Conservation (phyloP, 306 rosid species). For the Citrullus mucosospermus region DNA sequence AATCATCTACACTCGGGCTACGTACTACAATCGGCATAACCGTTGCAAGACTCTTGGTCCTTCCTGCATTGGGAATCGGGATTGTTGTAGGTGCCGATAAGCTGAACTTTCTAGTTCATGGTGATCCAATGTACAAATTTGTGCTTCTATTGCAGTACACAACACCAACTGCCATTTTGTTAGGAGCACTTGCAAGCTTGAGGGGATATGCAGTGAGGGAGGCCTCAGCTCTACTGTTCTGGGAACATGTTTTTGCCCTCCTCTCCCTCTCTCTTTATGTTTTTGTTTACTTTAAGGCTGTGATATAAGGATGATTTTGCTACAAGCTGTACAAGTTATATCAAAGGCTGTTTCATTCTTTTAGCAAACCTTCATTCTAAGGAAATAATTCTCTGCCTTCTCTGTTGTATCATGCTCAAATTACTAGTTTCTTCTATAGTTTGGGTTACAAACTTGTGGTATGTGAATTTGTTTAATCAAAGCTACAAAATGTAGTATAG, state of each 20-base stretch:
- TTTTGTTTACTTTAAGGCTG: constrained; percentile 37
- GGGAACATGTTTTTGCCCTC: constrained; percentile 76
- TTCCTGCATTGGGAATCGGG: constrained; percentile 68
- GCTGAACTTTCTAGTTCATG: constrained; percentile 29
- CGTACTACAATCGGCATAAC: constrained; percentile 60
- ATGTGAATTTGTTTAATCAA: background rate
- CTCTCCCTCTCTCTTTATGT: constrained; percentile 57
- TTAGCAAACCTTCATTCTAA: background rate
- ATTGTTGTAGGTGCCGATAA: constrained; percentile 37
- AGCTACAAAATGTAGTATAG: background rate
- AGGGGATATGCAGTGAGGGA: constrained; percentile 75
- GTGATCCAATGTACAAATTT: constrained; percentile 53
- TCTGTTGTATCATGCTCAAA: background rate
- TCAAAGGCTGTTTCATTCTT: background rate
- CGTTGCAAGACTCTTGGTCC: constrained; percentile 77
- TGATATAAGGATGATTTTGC: background rate
- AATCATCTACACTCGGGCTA: constrained; percentile 47
- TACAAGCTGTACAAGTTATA: background rate
- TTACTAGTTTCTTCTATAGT: background rate
- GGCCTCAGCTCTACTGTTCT: constrained; percentile 79
- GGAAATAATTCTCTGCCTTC: background rate
- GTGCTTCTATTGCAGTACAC: constrained; percentile 74
- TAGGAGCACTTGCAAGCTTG: constrained; percentile 83
- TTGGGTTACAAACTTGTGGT: background rate
- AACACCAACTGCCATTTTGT: constrained; percentile 76